Conservation (phyloP, 2,329 filamentous ascomycete species). For the Ophiobolus disseminans region DNA sequence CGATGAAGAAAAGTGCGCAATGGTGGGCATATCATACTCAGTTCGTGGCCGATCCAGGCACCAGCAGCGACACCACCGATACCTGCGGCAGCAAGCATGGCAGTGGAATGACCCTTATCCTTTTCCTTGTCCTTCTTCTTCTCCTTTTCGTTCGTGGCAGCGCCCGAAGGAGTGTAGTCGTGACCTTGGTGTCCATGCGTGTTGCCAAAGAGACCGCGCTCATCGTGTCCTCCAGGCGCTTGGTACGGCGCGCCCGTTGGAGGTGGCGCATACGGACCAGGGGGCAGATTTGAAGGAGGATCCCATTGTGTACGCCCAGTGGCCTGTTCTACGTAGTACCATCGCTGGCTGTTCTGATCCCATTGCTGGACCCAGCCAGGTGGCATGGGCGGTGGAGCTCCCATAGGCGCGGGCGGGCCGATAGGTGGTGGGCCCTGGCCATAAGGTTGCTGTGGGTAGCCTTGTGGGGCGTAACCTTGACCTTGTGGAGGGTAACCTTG, state of each 20-base stretch:
- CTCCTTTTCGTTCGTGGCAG: constrained; percentile 35
- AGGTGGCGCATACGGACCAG: constrained; percentile 42
- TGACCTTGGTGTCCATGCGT: constrained; percentile 34
- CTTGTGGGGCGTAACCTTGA: constrained; percentile 21
- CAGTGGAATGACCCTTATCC: constrained; percentile 53
- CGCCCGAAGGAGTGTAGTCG: constrained; percentile 31
- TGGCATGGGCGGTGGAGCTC: constrained; percentile 61
- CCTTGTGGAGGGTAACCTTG: constrained; percentile 21
- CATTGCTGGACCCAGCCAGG: constrained; percentile 69
- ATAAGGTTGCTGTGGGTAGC: constrained; percentile 36
- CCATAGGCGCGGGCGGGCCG: constrained; percentile 41
- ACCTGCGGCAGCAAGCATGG: constrained; percentile 62
- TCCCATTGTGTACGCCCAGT: constrained; percentile 71
- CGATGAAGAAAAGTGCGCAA: not conserved
- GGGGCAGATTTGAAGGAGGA: constrained; percentile 54
- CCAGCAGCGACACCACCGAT: constrained; percentile 67
- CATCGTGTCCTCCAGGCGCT: constrained; percentile 31
- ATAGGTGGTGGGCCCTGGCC: constrained; percentile 32
- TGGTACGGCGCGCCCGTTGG: constrained; percentile 34
- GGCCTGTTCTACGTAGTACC: constrained; percentile 69
- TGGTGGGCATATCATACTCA: constrained; percentile 55
- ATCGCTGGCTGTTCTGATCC: constrained; percentile 67
- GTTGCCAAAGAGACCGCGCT: constrained; percentile 40
- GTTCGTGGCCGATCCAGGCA: constrained; percentile 62
- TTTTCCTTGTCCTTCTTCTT: constrained; percentile 53